These are phyloP conservation scores for Nakazawaea molendinolei DNA, from an alignment of 805 yeast species.

Conservation along the genomic window DNA sequence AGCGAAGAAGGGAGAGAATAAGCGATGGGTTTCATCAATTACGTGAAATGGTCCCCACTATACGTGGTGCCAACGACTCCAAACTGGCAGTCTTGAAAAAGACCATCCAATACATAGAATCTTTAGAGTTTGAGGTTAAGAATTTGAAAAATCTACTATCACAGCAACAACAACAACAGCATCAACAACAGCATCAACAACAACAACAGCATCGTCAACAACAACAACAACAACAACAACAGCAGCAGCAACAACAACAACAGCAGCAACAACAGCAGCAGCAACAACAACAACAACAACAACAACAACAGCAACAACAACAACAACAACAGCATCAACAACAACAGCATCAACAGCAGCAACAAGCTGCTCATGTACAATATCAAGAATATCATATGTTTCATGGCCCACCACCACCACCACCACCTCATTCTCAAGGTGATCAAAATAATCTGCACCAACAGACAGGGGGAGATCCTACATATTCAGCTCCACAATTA, in stretches of 20 bases:
- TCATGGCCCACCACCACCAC: background rate
- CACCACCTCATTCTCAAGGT: background rate
- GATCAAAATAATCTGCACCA: too few relatives aligned
- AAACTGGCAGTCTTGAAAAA: slow-evolving; percentile 36
- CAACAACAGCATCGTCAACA: slow-evolving; percentile 5
- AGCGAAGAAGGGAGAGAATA: slow-evolving; percentile 37
- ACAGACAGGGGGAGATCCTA: background rate
- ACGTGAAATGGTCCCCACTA: slow-evolving; percentile 31
- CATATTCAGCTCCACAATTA: slow-evolving; percentile 2
- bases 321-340: slow-evolving; percentile 6
- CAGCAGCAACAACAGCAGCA: slow-evolving; percentile 1
- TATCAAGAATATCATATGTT: slow-evolving; percentile 1
- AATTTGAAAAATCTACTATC: slow-evolving; percentile 16
- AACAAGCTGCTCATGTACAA: slow-evolving; percentile 1
- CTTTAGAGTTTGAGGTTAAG: slow-evolving; percentile 25
- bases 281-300: slow-evolving; percentile 5
- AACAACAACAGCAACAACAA: slow-evolving; percentile 7
- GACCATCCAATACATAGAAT: slow-evolving; percentile 34
- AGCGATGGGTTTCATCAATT: slow-evolving; percentile 38
- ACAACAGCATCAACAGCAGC: slow-evolving; percentile 3
- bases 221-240: slow-evolving; percentile 2
- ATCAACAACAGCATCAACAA: slow-evolving; percentile 11
- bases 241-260: slow-evolving; percentile 4
- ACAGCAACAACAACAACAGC: slow-evolving; percentile 11
- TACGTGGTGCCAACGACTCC: slow-evolving; percentile 36